These are phyloP conservation scores for Tieghemostelium lacteum DNA, from an alignment of 78 protist species.

Conservation along the genomic window DNA sequence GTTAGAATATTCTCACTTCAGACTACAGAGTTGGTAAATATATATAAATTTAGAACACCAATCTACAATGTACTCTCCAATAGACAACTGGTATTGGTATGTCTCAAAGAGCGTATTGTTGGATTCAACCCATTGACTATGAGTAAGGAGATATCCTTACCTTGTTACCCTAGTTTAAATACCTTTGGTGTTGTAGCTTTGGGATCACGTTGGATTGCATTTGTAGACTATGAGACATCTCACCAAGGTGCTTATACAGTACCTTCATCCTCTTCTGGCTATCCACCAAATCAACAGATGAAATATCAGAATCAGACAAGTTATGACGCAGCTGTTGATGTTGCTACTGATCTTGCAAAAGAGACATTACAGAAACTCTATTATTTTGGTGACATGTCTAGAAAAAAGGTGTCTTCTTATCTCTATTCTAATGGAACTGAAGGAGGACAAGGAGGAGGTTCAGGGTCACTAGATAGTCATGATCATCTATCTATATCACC, in stretches of 20 bases:
- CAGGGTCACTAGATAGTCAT: neutral
- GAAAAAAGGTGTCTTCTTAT: slow-evolving; percentile 58
- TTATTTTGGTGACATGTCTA: slow-evolving; percentile 58
- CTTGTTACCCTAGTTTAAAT: slow-evolving; percentile 25
- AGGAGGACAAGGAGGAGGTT: slow-evolving; percentile 10
- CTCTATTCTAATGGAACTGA: no score
- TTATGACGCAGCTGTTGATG: slow-evolving; percentile 72
- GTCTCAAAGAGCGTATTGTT: slow-evolving; percentile 38
- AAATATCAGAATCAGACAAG: slow-evolving; percentile 47
- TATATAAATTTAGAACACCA: slow-evolving; percentile 62
- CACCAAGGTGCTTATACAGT: no score
- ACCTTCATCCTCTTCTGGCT: neutral
- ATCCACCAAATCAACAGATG: neutral
- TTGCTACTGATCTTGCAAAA: slow-evolving; percentile 65
- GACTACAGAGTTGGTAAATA: slow-evolving; percentile 52
- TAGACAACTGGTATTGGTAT: slow-evolving; percentile 27
- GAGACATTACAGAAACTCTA: slow-evolving; percentile 55
- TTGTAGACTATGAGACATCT: slow-evolving; percentile 24
- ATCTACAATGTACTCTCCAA: slow-evolving; percentile 68
- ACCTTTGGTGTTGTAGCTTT: slow-evolving; percentile 43
- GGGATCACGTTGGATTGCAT: slow-evolving; percentile 74
- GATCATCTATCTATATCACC: neutral
- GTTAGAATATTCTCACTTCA: slow-evolving; percentile 55
- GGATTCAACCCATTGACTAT: slow-evolving; percentile 60
- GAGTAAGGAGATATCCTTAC: slow-evolving; percentile 38